Base-by-base conservation (phyloP, 768 basidiomycete genomes). In the Suillus paluster region DNA sequence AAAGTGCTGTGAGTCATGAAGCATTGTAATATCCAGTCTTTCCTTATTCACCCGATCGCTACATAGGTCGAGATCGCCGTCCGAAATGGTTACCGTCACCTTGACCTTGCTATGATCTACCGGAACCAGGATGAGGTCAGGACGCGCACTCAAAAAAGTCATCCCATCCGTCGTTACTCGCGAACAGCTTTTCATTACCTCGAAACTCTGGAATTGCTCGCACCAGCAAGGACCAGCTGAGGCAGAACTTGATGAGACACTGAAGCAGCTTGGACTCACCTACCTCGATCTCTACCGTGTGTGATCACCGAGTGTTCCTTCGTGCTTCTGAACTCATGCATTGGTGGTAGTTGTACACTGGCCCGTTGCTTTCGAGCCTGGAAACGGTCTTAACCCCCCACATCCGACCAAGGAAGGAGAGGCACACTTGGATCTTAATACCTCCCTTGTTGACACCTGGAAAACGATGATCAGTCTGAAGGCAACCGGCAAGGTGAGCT, bases 81-180 rank as follows among this genome's bases (percentile, higher is more conserved):
- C 38, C 80, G 82, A 57, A 82, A 83, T 33, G 92, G 92, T 1
- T 95, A 94, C 73, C 82, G 91, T 54, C 94, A 96, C 75, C 84
- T 96, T 65, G 94, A 96, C 74, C 83, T 91, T 21, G 94, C 93
- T 4, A 84, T 84, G 84, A 79, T 91, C 52, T 95, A 95, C 75
- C 71, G 80, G 64, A 95, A 95, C 74, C 93, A 94, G 74, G 80
- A 86, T 61, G 91, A 90, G 75, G 86, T 92, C 59, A n/a, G 89
- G 91, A 5, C 80, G 81, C 4, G 90, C 90, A 2, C 79, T 93
- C 70, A 88, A 89, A 75, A 90, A 89, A 70, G 84, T 94, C 70
- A 86, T 92, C 63, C 87, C 87, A 1, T 84, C 84, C 10, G 89
- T 92, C 58, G 90, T 93, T 63, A 84, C 87, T 70, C 89, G 93